These are phyloP conservation scores for Pseudomassariella vexata DNA, from an alignment of 2,329 filamentous ascomycete species.

Conservation along the genomic window DNA sequence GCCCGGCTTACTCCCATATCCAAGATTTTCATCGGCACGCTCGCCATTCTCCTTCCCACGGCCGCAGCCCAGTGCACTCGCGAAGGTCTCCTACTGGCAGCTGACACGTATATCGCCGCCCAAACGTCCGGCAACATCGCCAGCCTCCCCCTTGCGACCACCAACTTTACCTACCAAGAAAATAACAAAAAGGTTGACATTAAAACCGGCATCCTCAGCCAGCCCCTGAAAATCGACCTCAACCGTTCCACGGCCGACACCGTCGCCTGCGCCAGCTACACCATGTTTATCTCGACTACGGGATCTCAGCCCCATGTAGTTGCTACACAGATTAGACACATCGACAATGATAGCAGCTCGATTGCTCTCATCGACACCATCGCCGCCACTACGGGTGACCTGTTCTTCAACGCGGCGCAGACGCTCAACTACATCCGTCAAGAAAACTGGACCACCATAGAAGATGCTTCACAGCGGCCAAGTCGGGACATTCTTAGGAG, in stretches of 20 bases:
- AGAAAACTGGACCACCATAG: slow-evolving; percentile 25
- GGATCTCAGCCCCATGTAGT: slow-evolving; percentile 26
- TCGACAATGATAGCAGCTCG: slow-evolving; percentile 12
- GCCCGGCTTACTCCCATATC: too few relatives aligned
- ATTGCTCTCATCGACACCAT: slow-evolving; percentile 28
- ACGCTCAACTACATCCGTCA: slow-evolving; percentile 25
- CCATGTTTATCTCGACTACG: slow-evolving; percentile 25
- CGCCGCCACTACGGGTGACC: slow-evolving; percentile 27
- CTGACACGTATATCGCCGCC: slow-evolving; percentile 19
- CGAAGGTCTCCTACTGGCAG: slow-evolving; percentile 20
- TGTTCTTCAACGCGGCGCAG: slow-evolving; percentile 28
- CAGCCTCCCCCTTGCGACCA: slow-evolving; percentile 14
- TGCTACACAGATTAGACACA: slow-evolving; percentile 28
- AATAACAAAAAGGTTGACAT: slow-evolving; percentile 21
- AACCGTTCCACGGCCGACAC: slow-evolving; percentile 20
- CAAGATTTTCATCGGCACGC: too few relatives aligned
- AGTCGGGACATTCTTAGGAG: slow-evolving; percentile 24
- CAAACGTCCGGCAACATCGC: slow-evolving; percentile 16
- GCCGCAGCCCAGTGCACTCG: slow-evolving; percentile 23
- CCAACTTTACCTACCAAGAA: slow-evolving; percentile 21
- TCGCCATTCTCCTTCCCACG: too few relatives aligned
- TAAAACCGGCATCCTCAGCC: slow-evolving; percentile 16
- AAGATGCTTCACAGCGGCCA: slow-evolving; percentile 14
- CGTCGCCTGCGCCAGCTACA: slow-evolving; percentile 26
- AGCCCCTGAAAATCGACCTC: slow-evolving; percentile 18